These are phyloP conservation scores for Parastagonospora avenae DNA, from an alignment of 2,329 filamentous ascomycete genomes.

Conservation along the genomic window DNA sequence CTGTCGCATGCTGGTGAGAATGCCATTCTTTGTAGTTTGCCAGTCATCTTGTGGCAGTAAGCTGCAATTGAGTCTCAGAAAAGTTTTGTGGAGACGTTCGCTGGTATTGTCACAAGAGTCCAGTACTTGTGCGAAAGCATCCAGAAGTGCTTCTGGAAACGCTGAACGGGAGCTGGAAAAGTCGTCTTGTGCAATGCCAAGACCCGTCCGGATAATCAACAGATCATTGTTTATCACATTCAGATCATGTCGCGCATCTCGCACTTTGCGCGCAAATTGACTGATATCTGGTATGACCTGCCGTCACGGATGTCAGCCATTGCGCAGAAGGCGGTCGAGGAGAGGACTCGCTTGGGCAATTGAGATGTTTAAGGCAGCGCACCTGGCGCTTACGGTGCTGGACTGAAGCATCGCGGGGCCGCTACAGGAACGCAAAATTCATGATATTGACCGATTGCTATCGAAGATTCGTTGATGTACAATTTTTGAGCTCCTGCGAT, in stretches of 20 bases:
- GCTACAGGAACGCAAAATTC: background rate
- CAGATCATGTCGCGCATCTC: constrained; percentile 39
- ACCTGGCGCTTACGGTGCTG: constrained; percentile 40
- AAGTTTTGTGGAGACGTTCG: constrained; percentile 34
- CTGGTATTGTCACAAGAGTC: constrained; percentile 35
- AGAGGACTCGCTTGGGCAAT: constrained; percentile 34
- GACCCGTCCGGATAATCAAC: constrained; percentile 36
- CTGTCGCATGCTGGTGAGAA: constrained; percentile 23
- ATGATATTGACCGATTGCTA: background rate
- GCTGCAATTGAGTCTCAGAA: constrained; percentile 35
- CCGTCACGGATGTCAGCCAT: constrained; percentile 12
- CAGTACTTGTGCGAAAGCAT: constrained; percentile 34
- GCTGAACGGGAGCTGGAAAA: constrained; percentile 24
- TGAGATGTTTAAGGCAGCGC: constrained; percentile 37
- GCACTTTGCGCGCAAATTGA: constrained; percentile 37
- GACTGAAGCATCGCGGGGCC: constrained; percentile 27
- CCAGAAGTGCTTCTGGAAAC: constrained; percentile 28
- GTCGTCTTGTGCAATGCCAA: constrained; percentile 41
- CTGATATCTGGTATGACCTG: constrained; percentile 38
- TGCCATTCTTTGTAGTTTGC: constrained; percentile 22
- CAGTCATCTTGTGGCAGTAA: constrained; percentile 26
- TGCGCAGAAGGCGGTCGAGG: constrained; percentile 8
- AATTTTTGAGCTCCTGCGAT: background rate
- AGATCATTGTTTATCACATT: constrained; percentile 39
- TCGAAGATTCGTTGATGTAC: background rate